Evolutionary conservation across 306 rosid species (phyloP).

Genomic region (Quercus berberidifolia): DNA sequence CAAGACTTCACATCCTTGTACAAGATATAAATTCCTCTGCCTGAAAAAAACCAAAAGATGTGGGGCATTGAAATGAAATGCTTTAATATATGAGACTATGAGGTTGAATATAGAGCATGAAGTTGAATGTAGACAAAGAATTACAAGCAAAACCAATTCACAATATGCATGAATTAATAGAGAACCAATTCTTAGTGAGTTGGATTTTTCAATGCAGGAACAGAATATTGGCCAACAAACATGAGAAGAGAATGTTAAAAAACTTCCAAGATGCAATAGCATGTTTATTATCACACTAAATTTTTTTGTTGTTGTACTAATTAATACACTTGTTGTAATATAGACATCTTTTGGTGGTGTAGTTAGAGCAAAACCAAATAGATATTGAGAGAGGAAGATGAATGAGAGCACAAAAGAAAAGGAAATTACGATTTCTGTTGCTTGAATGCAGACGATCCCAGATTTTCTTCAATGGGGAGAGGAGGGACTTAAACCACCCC

Average conservation of each 20-base stretch:
- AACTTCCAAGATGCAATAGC: neutral
- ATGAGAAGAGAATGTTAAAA: neutral
- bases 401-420: neutral
- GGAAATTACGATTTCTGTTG: constrained; percentile 38
- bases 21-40: constrained; percentile 57
- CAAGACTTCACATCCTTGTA: constrained; percentile 78
- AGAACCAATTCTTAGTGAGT: neutral
- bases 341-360: too few species aligned
- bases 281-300: too few species aligned
- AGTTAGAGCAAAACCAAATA: neutral
- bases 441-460: constrained; percentile 59
- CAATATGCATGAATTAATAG: too few species aligned
- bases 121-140: neutral
- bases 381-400: neutral
- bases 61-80: neutral
- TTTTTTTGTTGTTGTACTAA: too few species aligned
- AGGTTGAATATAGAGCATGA: neutral
- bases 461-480: constrained; percentile 64
- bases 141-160: neutral
- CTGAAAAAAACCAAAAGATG: constrained; percentile 15
- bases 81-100: neutral
- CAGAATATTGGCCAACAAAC: neutral
- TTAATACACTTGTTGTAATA: too few species aligned
- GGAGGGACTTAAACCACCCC: constrained; percentile 61
- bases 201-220: neutral